phyloP scores from a whole-genome alignment of 805 yeast species.

The Pichia paraexigua region DNA sequence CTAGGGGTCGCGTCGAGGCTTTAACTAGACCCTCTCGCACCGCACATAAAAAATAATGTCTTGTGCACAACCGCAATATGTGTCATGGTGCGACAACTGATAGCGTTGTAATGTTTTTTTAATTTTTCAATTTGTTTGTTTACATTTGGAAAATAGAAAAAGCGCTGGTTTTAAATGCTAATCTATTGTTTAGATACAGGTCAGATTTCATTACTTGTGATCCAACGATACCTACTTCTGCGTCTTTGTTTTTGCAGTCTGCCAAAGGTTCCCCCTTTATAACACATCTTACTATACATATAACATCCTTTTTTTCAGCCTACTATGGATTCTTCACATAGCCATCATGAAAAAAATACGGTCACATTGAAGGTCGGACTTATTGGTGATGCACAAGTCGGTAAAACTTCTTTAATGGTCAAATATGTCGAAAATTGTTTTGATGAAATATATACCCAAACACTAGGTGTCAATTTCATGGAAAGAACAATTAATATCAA shows the following conservation, averaged over 20 bases:
- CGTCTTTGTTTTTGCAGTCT: neutral
- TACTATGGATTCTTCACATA: neutral
- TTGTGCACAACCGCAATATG: neutral
- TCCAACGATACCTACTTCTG: neutral
- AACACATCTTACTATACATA: too few species aligned
- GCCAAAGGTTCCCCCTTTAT: neutral
- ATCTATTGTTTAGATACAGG: neutral
- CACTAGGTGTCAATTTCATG: slow-evolving; percentile 92
- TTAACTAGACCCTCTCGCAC: neutral
- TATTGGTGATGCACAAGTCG: slow-evolving; percentile 93
- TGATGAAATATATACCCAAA: slow-evolving; percentile 87
- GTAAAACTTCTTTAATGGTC: slow-evolving; percentile 94
- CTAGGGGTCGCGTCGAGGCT: neutral
- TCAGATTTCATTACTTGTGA: neutral
- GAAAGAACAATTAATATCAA: slow-evolving; percentile 80
- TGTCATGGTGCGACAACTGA: neutral
- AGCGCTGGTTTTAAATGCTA: neutral
- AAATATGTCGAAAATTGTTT: slow-evolving; percentile 93
- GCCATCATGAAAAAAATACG: slow-evolving; percentile 23
- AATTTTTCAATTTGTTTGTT: neutral
- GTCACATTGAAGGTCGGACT: slow-evolving; percentile 82
- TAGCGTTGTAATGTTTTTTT: neutral
- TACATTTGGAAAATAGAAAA: neutral
- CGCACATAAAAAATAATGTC: neutral
- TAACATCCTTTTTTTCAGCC: too few species aligned